Conservation (phyloP, 1,139 yeast species). For the Saccharomyces pastorianus region DNA sequence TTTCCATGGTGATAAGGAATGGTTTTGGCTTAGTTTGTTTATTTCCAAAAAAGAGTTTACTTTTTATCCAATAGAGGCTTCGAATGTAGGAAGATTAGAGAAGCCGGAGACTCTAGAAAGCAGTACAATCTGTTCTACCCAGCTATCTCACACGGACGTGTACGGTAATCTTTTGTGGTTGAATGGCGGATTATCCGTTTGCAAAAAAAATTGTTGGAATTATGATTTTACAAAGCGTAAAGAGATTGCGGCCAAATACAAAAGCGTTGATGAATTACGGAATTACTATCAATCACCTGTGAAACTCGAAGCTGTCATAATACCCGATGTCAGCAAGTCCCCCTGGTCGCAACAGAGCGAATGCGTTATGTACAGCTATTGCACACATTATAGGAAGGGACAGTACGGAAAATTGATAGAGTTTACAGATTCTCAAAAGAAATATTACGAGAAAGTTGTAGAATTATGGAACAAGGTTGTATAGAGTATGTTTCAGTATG, state of each 20-base stretch:
- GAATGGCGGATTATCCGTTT: constrained; percentile 8
- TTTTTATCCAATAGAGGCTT: constrained; percentile 5
- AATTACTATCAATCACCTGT: neutral
- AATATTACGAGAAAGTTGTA: neutral
- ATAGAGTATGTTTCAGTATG: neutral
- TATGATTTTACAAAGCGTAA: constrained; percentile 3
- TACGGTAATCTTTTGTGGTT: constrained; percentile 5
- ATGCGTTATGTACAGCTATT: neutral
- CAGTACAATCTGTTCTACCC: constrained; percentile 7
- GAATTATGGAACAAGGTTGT: neutral
- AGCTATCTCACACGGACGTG: constrained; percentile 5
- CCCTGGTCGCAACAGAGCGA: neutral
- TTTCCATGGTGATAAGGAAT: constrained; percentile 49
- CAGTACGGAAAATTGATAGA: neutral
- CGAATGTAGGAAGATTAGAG: constrained; percentile 4
- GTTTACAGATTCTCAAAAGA: neutral
- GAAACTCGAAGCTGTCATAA: neutral
- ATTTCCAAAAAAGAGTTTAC: constrained; percentile 2
- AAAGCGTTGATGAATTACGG: neutral
- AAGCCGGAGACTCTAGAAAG: neutral
- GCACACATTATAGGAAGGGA: neutral
- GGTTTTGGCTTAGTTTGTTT: constrained; percentile 45
- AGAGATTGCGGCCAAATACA: neutral
- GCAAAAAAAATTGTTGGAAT: constrained; percentile 5
- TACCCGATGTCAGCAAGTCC: neutral